Base-by-base conservation (phyloP, 176 grass and related monocot species). In the Poa pratensis region DNA sequence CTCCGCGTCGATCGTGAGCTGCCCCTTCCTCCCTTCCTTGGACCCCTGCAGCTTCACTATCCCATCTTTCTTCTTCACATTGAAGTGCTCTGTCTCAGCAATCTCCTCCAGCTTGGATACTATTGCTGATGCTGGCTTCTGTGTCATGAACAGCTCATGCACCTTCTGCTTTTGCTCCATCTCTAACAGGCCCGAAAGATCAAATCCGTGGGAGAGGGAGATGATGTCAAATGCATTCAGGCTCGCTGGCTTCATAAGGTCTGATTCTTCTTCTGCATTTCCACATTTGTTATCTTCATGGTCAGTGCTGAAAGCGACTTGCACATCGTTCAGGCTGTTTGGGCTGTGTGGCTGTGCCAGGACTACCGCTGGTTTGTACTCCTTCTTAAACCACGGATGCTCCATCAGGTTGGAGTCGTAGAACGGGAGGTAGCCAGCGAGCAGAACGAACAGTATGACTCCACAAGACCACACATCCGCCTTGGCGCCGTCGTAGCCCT, bases 181-280 rank as follows among this genome's bases (percentile, higher is more conserved):
- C 77, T 90, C 92, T 17, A 97, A 94, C 66, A 97, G 73, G 63
- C 95, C 92, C 0, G 95, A 94, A 15, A 97, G 81, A 62, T 94
- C 78, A 30, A 97, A 97, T 27, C 92, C 90, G 3, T 59, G 81
- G 0, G 92, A 97, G 76, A 97, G 92, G 6, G 92, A 97, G 77
- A 94, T 97, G 80, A 97, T 94, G 70, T 97, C 90, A n/a, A 97
- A 94, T 0, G 95, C 92, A 11, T 94, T 97, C 22, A 94, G 73
- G 59, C 95, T 94, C 5, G 89, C 87, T 0, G 89, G 90, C 75
- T 9, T 81, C 63, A 13, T 32, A 18, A 7, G 5, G 30, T 23
- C 9, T n/a, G 20, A 63, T 84, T 77, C 59, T 79, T 18, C 27
- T 43, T 81, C 51, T 32, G 49, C 86, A n/a, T 50, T 90, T 23